These are phyloP conservation scores for Penicillium brevicompactum DNA, from an alignment of 2,329 filamentous ascomycete species.

Conservation along the genomic window DNA sequence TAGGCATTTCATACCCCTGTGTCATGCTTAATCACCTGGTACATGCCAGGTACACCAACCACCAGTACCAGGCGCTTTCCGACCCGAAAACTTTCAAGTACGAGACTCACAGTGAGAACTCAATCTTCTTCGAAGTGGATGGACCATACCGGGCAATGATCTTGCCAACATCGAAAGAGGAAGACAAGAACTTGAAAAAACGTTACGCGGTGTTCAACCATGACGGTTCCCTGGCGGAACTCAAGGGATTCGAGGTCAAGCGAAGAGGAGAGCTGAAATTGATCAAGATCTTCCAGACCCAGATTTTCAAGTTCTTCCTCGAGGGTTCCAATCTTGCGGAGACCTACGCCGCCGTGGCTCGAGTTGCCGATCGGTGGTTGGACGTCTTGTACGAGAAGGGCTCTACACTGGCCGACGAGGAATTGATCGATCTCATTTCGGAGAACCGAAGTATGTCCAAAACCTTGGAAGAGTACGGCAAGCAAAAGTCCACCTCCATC, in stretches of 20 bases:
- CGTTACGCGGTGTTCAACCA: slow-evolving; percentile 99
- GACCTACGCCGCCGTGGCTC: slow-evolving; percentile 88
- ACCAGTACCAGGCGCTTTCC: slow-evolving; percentile 90
- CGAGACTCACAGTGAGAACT: slow-evolving; percentile 96
- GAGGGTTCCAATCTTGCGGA: slow-evolving; percentile 85
- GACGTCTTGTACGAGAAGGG: slow-evolving; percentile 91
- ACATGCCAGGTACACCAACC: slow-evolving; percentile 91
- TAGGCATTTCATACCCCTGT: slow-evolving; percentile 95
- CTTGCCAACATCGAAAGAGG: slow-evolving; percentile 93
- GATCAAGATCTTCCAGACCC: slow-evolving; percentile 99
- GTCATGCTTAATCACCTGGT: slow-evolving; percentile 99
- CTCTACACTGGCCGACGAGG: slow-evolving; percentile 87
- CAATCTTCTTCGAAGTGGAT: slow-evolving; percentile 99
- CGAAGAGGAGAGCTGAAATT: slow-evolving; percentile 96
- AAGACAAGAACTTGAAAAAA: slow-evolving; percentile 99
- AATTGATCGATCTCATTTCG: slow-evolving; percentile 98
- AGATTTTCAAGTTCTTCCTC: slow-evolving; percentile 99
- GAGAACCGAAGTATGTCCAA: slow-evolving; percentile 99
- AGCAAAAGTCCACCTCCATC: slow-evolving; percentile 98
- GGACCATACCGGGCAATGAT: slow-evolving; percentile 98
- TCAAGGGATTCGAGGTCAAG: slow-evolving; percentile 98
- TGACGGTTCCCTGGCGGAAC: slow-evolving; percentile 88
- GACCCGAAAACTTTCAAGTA: slow-evolving; percentile 83
- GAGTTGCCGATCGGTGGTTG: slow-evolving; percentile 93
- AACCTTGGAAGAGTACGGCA: slow-evolving; percentile 92